These are phyloP conservation scores for Parastagonospora avenae DNA, from an alignment of 2,329 filamentous ascomycete species.

Conservation along the genomic window DNA sequence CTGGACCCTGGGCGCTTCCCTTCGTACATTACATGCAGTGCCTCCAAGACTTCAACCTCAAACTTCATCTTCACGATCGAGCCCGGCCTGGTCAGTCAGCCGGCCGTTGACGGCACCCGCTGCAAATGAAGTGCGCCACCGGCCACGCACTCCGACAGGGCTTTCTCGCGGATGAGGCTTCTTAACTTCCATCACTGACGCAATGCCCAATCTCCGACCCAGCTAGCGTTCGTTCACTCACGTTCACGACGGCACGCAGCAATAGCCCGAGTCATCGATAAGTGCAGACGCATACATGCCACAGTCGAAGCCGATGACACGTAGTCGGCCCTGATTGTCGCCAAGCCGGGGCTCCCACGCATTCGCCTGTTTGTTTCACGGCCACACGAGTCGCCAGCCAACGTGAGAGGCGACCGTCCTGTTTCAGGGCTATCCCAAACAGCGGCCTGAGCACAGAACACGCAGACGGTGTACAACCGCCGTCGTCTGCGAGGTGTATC, in stretches of 20 bases:
- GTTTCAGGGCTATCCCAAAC: constrained; percentile 32
- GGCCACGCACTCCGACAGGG: neutral
- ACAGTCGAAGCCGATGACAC: no score
- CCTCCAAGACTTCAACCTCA: no score
- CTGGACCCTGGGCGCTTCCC: no score
- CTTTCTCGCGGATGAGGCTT: neutral
- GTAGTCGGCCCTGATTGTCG: constrained; percentile 12
- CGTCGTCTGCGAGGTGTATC: constrained; percentile 17
- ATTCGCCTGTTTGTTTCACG: constrained; percentile 21
- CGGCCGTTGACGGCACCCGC: no score
- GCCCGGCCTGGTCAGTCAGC: no score
- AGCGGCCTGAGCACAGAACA: constrained; percentile 18
- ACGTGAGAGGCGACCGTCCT: constrained; percentile 18
- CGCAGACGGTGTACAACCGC: constrained; percentile 24
- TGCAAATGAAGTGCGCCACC: no score
- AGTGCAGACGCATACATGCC: no score
- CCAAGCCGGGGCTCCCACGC: constrained; percentile 6
- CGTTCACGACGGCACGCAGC: neutral
- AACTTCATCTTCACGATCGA: no score
- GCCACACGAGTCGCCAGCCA: constrained; percentile 23
- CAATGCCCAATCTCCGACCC: constrained; percentile 7
- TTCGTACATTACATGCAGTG: no score
- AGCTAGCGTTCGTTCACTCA: neutral
- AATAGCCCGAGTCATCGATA: neutral
- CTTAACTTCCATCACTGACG: constrained; percentile 1